Conservation (phyloP, 371 early-diverging fungal species). For the Apophysomyces variabilis region DNA sequence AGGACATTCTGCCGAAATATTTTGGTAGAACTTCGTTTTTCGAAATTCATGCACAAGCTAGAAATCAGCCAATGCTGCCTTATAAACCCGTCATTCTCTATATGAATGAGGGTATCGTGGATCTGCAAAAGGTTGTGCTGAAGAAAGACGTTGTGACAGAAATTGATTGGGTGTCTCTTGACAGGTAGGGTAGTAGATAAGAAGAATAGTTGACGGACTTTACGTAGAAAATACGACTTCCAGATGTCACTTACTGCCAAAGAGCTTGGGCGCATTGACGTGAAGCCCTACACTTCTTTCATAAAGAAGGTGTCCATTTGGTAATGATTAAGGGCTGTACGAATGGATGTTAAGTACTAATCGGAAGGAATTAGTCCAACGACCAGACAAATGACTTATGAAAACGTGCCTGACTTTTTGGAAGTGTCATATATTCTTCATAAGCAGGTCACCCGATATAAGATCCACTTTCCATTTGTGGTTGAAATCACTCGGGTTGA, state of each 20-base stretch:
- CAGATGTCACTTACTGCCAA: slow-evolving; percentile 33
- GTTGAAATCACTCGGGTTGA: slow-evolving; percentile 48
- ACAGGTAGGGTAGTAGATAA: slow-evolving; percentile 33
- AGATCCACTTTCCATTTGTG: slow-evolving; percentile 41
- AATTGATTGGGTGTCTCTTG: slow-evolving; percentile 47
- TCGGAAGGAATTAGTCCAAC: slow-evolving; percentile 25
- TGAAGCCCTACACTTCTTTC: slow-evolving; percentile 53
- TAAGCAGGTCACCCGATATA: slow-evolving; percentile 34
- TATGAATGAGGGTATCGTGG: slow-evolving; percentile 40
- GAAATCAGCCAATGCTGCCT: slow-evolving; percentile 34
- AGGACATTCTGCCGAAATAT: slow-evolving; percentile 31
- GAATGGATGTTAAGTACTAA: too few relatives aligned
- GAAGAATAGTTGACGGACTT: neutral
- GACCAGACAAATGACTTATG: slow-evolving; percentile 38
- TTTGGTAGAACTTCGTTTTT: slow-evolving; percentile 30
- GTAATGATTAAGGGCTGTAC: slow-evolving; percentile 22
- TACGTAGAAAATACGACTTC: slow-evolving; percentile 46
- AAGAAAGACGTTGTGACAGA: slow-evolving; percentile 31
- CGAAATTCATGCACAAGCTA: slow-evolving; percentile 47
- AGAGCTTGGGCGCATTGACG: slow-evolving; percentile 36
- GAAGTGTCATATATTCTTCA: slow-evolving; percentile 35
- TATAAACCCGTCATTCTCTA: slow-evolving; percentile 35
- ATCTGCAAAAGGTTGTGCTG: slow-evolving; percentile 40
- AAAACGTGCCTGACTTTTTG: slow-evolving; percentile 48
- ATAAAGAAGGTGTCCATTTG: slow-evolving; percentile 47